Percentiles rank a stretch among this genome's conserved stretches.
These are phyloP conservation scores for Mortierella sp. DNA, from an alignment of 371 early-diverging fungal species.

Conservation along the genomic window DNA sequence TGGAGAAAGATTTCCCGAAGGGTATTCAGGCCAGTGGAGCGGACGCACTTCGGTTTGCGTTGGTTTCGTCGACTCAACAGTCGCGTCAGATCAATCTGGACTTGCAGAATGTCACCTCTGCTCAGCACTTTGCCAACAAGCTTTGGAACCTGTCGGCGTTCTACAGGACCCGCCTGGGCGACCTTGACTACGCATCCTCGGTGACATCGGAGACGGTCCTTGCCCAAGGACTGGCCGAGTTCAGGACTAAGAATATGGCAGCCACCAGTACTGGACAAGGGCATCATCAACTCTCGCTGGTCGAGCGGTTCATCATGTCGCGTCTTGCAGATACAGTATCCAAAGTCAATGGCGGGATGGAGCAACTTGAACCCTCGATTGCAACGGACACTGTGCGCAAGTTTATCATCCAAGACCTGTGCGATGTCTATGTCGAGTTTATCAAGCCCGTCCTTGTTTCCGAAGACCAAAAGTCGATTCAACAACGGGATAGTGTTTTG, in stretches of 20 bases:
- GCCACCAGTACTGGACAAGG: slow-evolving; percentile 3
- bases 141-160: slow-evolving; percentile 97
- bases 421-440: slow-evolving; percentile 97
- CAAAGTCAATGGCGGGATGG: slow-evolving; percentile 77
- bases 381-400: slow-evolving; percentile 89
- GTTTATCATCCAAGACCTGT: slow-evolving; percentile 95
- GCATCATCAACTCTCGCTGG: slow-evolving; percentile 68
- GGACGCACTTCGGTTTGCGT: slow-evolving; percentile 95
- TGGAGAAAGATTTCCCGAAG: slow-evolving; percentile 91
- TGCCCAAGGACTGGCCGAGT: slow-evolving; percentile 22
- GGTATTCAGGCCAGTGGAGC: slow-evolving; percentile 98
- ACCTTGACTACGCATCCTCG: slow-evolving; percentile 58
- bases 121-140: slow-evolving; percentile 98
- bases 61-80: slow-evolving; percentile 91
- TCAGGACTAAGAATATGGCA: background rate
- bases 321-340: slow-evolving; percentile 82
- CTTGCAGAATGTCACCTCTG: slow-evolving; percentile 93
- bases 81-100: slow-evolving; percentile 98
- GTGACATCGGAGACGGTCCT: slow-evolving; percentile 28
- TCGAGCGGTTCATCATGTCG: slow-evolving; percentile 89
- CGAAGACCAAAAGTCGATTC: slow-evolving; percentile 60
- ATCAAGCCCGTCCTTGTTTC: slow-evolving; percentile 71
- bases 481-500: slow-evolving; percentile 25
- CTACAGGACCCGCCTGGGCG: slow-evolving; percentile 74
- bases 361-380: slow-evolving; percentile 83